Percentiles rank a stretch among this genome's conserved stretches.
These are phyloP conservation scores for Vigna unguiculata DNA, from an alignment of 306 rosid species.

Conservation along the genomic window DNA sequence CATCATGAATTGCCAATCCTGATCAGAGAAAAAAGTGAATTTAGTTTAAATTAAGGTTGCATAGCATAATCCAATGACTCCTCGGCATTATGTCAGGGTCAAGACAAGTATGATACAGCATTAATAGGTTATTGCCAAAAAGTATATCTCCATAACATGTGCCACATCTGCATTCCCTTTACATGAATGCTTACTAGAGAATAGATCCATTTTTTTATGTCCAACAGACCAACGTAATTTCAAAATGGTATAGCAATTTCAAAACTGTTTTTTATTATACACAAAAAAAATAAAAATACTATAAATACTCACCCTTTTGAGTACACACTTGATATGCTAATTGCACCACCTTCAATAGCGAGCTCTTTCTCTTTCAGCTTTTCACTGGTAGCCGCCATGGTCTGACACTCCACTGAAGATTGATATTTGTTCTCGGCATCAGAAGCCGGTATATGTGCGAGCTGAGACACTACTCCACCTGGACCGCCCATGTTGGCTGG, in stretches of 20 bases:
- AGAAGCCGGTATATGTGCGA: conserved; percentile 57
- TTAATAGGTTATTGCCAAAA: neutral
- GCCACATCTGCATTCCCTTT: conserved; percentile 8
- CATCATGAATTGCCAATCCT: conserved; percentile 8
- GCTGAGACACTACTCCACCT: conserved; percentile 58
- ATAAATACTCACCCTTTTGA: conserved; percentile 84
- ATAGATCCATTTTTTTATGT: conserved; percentile 16
- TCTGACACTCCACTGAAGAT: conserved; percentile 57
- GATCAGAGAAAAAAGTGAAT: conserved; percentile 31
- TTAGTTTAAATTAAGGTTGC: conserved; percentile 20
- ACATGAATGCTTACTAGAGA: conserved; percentile 7
- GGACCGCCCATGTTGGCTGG: conserved; percentile 52
- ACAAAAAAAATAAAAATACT: neutral
- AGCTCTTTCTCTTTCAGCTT: conserved; percentile 82
- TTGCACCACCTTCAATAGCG: conserved; percentile 83
- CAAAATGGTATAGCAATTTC: neutral
- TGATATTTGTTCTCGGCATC: conserved; percentile 62
- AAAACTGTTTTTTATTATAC: neutral
- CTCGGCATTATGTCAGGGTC: conserved; percentile 4
- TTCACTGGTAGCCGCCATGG: conserved; percentile 59
- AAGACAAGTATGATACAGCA: neutral
- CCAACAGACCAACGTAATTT: conserved; percentile 6
- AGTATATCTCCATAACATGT: conserved; percentile 17
- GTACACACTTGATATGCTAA: conserved; percentile 87
- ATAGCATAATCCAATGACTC: conserved; percentile 23